Evolutionary conservation across 2,329 filamentous ascomycete genomes (phyloP).

Genomic region (Trichoderma sp.): DNA sequence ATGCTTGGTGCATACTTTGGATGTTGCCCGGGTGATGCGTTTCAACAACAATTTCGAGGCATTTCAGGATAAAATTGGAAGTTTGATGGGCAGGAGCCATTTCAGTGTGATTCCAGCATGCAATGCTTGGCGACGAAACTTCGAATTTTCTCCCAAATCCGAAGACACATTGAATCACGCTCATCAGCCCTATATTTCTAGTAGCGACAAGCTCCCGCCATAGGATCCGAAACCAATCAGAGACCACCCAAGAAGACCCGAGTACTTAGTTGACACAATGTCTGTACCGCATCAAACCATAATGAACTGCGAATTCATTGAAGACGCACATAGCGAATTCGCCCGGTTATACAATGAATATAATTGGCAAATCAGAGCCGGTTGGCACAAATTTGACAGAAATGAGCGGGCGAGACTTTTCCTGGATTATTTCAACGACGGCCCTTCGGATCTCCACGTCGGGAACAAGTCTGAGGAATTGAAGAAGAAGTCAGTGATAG

Average conservation of each 20-base stretch:
- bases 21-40: constrained; percentile 24
- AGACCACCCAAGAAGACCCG: not conserved
- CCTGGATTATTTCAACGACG: not conserved
- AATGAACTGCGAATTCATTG: not conserved
- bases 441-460: not conserved
- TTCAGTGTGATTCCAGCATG: not conserved
- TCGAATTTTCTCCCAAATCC: not conserved
- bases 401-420: not conserved
- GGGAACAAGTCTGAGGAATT: not conserved
- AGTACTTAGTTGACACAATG: not conserved
- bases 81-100: not conserved
- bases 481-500: accelerated
- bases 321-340: not conserved
- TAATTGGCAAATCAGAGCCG: not conserved
- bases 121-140: not conserved
- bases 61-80: not conserved
- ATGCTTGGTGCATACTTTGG: not conserved
- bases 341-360: not conserved
- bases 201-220: not conserved
- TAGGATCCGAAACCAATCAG: not conserved
- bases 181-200: not conserved
- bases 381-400: not conserved
- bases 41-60: constrained; percentile 24
- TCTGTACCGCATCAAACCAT: not conserved
- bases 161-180: not conserved